phyloP scores from a whole-genome alignment of 805 yeast genomes.

The Myxozyma vanderwaltii region DNA sequence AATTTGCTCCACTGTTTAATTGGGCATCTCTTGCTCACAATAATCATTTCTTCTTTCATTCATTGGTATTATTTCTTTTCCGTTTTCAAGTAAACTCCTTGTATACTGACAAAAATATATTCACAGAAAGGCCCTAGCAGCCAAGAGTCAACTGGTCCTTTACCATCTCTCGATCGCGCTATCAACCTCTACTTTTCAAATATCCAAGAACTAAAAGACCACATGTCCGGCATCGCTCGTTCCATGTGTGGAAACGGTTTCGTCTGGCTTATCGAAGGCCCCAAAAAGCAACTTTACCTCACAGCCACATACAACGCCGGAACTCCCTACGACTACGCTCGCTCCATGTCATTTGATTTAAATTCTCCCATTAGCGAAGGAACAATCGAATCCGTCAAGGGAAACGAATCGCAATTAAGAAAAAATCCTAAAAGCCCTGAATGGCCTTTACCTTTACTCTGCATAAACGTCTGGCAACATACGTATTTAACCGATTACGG shows the following conservation, averaged over 20 bases:
- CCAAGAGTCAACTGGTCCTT: slow-evolving; percentile 7
- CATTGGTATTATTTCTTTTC: slow-evolving; percentile 13
- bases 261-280: slow-evolving; percentile 80
- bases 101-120: neutral
- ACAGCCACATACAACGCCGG: slow-evolving; percentile 90
- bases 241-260: slow-evolving; percentile 85
- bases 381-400: slow-evolving; percentile 35
- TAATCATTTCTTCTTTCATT: slow-evolving; percentile 76
- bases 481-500: slow-evolving; percentile 89
- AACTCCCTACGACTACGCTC: slow-evolving; percentile 63
- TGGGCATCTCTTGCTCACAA: slow-evolving; percentile 89
- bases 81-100: neutral
- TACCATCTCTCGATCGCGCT: slow-evolving; percentile 43
- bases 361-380: slow-evolving; percentile 58
- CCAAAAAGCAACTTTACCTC: slow-evolving; percentile 55
- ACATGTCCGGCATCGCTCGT: slow-evolving; percentile 67
- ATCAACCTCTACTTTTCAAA: slow-evolving; percentile 72
- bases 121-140: slow-evolving; percentile 13
- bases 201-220: slow-evolving; percentile 69
- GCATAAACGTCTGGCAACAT: slow-evolving; percentile 83
- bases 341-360: slow-evolving; percentile 71
- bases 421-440: slow-evolving; percentile 50
- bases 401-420: neutral
- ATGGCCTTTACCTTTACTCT: slow-evolving; percentile 59
- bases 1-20: slow-evolving; percentile 73